phyloP scores from a whole-genome alignment of 2,329 filamentous ascomycete genomes.

The Sporothrix brasiliensis region DNA sequence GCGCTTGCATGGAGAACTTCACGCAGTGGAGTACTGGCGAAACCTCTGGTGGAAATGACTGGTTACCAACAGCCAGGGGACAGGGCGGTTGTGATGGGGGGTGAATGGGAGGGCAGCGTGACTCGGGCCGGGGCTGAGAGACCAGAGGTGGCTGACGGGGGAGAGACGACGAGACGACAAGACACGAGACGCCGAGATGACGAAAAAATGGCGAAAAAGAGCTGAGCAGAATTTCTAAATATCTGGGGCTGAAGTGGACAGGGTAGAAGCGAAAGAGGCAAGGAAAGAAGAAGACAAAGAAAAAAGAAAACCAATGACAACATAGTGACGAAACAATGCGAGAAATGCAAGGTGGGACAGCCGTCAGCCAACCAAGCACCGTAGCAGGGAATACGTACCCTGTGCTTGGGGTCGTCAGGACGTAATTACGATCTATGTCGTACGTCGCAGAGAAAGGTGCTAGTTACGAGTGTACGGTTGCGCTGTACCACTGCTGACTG shows the following conservation, averaged over 20 bases:
- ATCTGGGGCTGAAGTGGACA: not conserved
- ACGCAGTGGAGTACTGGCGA: not conserved
- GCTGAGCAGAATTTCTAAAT: not conserved
- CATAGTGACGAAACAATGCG: constrained; percentile 20
- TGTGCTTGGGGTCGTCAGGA: not conserved
- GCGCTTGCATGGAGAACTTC: not conserved
- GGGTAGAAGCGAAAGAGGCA: no score
- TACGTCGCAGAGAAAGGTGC: no score
- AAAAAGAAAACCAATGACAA: constrained; percentile 14
- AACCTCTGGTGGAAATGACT: constrained; percentile 6
- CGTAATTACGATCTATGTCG: no score
- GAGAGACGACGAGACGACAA: not conserved
- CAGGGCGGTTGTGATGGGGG: constrained; percentile 4
- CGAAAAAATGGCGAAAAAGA: constrained; percentile 5
- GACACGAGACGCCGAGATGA: not conserved
- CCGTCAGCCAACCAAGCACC: not conserved
- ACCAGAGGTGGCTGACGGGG: not conserved
- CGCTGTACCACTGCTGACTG: not conserved
- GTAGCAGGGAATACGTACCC: not conserved
- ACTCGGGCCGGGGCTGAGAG: constrained; percentile 12
- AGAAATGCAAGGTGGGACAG: not conserved
- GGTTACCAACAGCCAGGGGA: constrained; percentile 15
- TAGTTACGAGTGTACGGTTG: no score
- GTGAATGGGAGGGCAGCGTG: constrained; percentile 1
- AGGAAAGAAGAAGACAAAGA: not conserved